Conservation (phyloP, 2,329 filamentous ascomycete species). For the Botrytis pseudocinerea region DNA sequence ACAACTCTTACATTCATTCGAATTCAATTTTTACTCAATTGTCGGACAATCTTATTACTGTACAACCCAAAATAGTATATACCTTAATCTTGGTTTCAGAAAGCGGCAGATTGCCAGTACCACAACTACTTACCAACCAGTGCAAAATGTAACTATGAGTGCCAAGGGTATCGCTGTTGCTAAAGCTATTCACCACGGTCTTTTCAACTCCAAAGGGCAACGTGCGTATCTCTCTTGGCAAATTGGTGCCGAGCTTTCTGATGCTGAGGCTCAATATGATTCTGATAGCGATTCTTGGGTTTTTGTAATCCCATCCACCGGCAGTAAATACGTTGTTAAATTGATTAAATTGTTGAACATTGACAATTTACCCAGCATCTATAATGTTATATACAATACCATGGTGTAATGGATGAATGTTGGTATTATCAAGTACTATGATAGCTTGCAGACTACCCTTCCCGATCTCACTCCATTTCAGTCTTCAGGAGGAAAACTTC, state of each 20-base stretch:
- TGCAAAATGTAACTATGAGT: too few species aligned
- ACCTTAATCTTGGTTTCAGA: too few species aligned
- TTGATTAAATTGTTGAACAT: slow-evolving; percentile 46
- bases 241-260: slow-evolving; percentile 29
- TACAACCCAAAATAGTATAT: too few species aligned
- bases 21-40: too few species aligned
- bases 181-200: too few species aligned
- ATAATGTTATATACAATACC: slow-evolving; percentile 56
- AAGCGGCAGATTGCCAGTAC: too few species aligned
- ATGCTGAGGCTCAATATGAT: slow-evolving; percentile 14
- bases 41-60: too few species aligned
- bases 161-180: too few species aligned
- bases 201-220: too few species aligned
- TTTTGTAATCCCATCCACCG: slow-evolving; percentile 40
- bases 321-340: slow-evolving; percentile 44
- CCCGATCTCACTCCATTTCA: slow-evolving; percentile 55
- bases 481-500: slow-evolving; percentile 53
- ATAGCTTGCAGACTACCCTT: slow-evolving; percentile 54
- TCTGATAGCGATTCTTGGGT: slow-evolving; percentile 36
- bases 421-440: slow-evolving; percentile 50
- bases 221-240: slow-evolving; percentile 34
- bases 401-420: slow-evolving; percentile 54
- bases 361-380: slow-evolving; percentile 46
- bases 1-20: too few species aligned
- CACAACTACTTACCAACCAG: too few species aligned